These are phyloP conservation scores for Cichorium intybus DNA, from an alignment of 140 eudicot species.

Conservation along the genomic window DNA sequence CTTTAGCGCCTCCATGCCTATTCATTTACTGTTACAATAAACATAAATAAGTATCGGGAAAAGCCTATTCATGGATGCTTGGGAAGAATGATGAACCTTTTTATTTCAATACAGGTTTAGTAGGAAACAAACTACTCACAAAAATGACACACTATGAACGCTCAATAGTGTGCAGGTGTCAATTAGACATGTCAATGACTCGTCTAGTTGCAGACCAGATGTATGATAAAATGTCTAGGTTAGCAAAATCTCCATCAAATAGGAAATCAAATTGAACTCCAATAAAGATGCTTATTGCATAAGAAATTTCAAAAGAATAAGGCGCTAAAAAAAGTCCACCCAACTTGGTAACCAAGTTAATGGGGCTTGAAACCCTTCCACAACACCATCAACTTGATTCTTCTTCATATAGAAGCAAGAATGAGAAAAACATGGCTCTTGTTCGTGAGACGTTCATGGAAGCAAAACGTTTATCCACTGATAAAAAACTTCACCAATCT, in stretches of 20 bases:
- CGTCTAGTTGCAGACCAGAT: conserved; percentile 41
- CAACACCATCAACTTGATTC: conserved; percentile 37
- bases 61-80: conserved; percentile 78
- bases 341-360: conserved; percentile 80
- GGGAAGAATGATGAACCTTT: conserved; percentile 87
- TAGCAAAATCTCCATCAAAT: conserved; percentile 34
- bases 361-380: conserved; percentile 97
- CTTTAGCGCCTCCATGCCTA: no score
- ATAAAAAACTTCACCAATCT: conserved; percentile 78
- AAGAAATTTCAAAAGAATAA: conserved; percentile 87
- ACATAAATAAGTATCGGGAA: conserved; percentile 38
- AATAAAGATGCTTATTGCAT: conserved; percentile 83
- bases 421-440: conserved; percentile 73
- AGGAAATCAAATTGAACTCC: conserved; percentile 57
- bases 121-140: conserved; percentile 59
- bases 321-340: conserved; percentile 60
- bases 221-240: conserved; percentile 60
- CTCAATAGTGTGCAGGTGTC: conserved; percentile 69
- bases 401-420: conserved; percentile 45
- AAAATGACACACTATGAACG: conserved; percentile 76
- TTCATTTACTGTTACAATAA: conserved; percentile 67
- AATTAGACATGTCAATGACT: conserved; percentile 63
- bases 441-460: conserved; percentile 89
- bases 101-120: conserved; percentile 50
- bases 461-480: conserved; percentile 81